Base-by-base conservation (phyloP, 2,329 filamentous ascomycete genomes). In the Aspergillus jensenii region DNA sequence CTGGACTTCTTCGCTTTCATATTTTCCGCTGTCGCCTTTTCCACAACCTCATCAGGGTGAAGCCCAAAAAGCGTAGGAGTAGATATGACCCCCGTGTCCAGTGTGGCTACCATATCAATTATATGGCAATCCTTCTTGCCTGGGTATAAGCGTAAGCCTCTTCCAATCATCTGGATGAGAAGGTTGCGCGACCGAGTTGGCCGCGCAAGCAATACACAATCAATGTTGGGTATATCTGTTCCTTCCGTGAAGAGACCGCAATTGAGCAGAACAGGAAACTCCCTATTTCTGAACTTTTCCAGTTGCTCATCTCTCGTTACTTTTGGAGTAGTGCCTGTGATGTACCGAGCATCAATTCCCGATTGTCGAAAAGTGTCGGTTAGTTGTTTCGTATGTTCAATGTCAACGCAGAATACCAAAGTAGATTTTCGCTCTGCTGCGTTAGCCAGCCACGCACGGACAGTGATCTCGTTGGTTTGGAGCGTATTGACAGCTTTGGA, bases 181-280 rank as follows among this genome's bases (percentile, higher is more conserved):
- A 99, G 79, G 66, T 97, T 98, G n/a, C 90, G 87, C 15, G 95
- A 98, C 65, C 88, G 87, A 1, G 95, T 99, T 0, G 95, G 95
- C 23, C 95, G 82, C 3, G 90, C 92, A 8, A 99, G 82, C 8
- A 99, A 71, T 23, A 99, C 85, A 70, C 95, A 98, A 77, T 99
- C 95, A 64, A 99, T 90, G 71, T 96, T 97, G 6, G 96, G 95
- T 33, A 99, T 96, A 69, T 99, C 95, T 1, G 95, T 99, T 2
- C 95, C 95, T 77, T 99, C 95, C 0, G 93, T 98, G 69, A 96
- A 98, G 41, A 99, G 90, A 8, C 93, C 93, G 69, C 95, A 98
- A 71, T 99, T 99, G 52, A 99, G 78, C 14, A 99, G 82, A 1
- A 99, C 91, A 0, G 91, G 91, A 62, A 90, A 98, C 44, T 92